phyloP scores from a whole-genome alignment of 2,329 filamentous ascomycete species.

The Zalaria obscura region DNA sequence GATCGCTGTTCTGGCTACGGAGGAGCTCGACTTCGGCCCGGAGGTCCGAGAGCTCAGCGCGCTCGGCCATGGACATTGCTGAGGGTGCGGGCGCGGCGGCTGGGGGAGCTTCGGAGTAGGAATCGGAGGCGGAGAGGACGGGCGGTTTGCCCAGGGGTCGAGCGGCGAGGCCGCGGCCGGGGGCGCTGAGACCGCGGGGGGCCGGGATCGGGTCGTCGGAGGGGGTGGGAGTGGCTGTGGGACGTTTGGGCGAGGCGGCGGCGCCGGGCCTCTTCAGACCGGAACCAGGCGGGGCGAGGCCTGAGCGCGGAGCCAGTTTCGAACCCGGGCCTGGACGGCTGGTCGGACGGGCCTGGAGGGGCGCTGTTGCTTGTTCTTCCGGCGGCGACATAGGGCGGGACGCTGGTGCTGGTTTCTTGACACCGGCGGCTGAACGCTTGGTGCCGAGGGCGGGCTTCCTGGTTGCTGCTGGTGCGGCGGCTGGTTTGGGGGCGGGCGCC shows the following conservation, averaged over 20 bases:
- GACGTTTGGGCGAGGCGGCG: conserved; percentile 20
- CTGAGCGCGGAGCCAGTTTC: conserved; percentile 27
- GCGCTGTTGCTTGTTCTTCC: conserved; percentile 35
- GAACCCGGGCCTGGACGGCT: conserved; percentile 33
- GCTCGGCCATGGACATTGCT: conserved; percentile 64
- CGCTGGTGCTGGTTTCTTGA: conserved; percentile 34
- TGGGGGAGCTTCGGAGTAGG: conserved; percentile 33
- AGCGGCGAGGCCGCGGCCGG: conserved; percentile 62
- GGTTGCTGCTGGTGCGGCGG: conserved; percentile 37
- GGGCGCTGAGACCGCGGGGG: conserved; percentile 28
- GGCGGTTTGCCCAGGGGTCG: conserved; percentile 70
- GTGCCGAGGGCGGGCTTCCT: conserved; percentile 36
- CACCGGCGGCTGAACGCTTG: conserved; percentile 24
- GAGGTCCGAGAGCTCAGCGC: conserved; percentile 83
- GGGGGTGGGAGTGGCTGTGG: conserved; percentile 39
- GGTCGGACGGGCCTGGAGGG: conserved; percentile 44
- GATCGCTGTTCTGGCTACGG: conserved; percentile 60
- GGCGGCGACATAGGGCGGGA: conserved; percentile 23
- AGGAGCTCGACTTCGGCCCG: conserved; percentile 71
- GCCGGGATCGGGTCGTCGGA: conserved; percentile 24
- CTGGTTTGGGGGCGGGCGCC: conserved; percentile 41
- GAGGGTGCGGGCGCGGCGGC: conserved; percentile 29
- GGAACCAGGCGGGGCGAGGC: conserved; percentile 20
- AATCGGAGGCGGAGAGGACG: conserved; percentile 41
- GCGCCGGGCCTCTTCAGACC: conserved; percentile 25